These are phyloP conservation scores for Saccharomycopsis sp. DNA, from an alignment of 805 yeast species.

Conservation along the genomic window DNA sequence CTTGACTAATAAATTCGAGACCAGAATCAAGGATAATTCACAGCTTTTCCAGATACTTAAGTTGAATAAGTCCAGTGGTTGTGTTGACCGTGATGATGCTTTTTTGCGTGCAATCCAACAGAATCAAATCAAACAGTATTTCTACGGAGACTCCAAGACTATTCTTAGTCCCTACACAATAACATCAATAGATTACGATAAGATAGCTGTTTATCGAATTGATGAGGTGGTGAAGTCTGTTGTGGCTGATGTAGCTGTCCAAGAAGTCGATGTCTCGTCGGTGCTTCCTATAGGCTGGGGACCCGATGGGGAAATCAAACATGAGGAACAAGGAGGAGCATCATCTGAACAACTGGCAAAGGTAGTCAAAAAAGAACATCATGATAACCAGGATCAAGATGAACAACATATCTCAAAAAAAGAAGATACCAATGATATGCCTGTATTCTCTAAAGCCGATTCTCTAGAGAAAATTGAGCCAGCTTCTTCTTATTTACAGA, in stretches of 20 bases:
- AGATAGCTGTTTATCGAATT: constrained; percentile 59
- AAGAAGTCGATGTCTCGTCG: constrained; percentile 23
- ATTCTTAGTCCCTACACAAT: constrained; percentile 82
- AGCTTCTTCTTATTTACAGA: constrained; percentile 53
- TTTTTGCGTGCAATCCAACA: constrained; percentile 69
- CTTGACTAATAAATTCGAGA: constrained; percentile 44
- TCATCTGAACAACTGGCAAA: constrained; percentile 28
- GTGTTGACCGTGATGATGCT: constrained; percentile 64
- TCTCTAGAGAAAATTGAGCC: constrained; percentile 36
- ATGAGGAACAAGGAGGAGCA: constrained; percentile 21
- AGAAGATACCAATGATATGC: background rate
- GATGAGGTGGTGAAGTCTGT: constrained; percentile 27
- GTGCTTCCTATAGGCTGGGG: constrained; percentile 30
- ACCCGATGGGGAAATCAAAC: constrained; percentile 14
- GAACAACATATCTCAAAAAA: background rate
- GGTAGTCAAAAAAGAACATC: constrained; percentile 24
- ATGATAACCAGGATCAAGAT: constrained; percentile 2
- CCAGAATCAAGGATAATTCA: constrained; percentile 29
- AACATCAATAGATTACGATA: constrained; percentile 53
- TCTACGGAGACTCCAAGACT: constrained; percentile 66
- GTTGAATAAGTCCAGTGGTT: constrained; percentile 69
- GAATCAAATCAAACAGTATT: constrained; percentile 74
- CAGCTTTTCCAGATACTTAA: constrained; percentile 39
- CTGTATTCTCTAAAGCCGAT: background rate
- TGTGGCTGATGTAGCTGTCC: background rate